A percentile compares a stretch with the other conserved stretches of the same genome.
These are phyloP conservation scores for Klebsormidium nitens DNA, from an alignment of 139 green algal species.

Conservation along the genomic window DNA sequence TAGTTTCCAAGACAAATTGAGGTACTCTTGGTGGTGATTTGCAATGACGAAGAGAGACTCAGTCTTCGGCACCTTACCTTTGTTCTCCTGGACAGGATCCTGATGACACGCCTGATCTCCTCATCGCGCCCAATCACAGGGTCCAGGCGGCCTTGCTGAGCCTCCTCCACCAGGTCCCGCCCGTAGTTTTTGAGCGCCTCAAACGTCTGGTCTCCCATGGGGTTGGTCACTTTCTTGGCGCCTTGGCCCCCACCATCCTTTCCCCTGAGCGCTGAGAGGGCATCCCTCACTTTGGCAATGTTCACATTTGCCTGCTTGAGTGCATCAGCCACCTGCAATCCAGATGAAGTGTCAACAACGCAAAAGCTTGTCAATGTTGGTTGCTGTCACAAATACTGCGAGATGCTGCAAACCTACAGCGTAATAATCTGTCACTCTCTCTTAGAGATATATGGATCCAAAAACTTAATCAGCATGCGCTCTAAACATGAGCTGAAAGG, in stretches of 20 bases:
- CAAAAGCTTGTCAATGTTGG: too few relatives aligned
- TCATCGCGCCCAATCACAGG: slow-evolving; percentile 47
- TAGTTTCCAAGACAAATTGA: too few relatives aligned
- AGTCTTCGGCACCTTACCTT: too few relatives aligned
- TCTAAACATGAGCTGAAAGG: too few relatives aligned
- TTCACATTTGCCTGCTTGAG: slow-evolving; percentile 24
- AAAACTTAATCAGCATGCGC: too few relatives aligned
- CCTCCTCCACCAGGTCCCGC: slow-evolving; percentile 41
- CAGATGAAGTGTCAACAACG: too few relatives aligned
- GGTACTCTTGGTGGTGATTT: not conserved
- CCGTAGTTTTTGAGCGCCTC: slow-evolving; percentile 45
- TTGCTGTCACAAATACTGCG: too few relatives aligned
- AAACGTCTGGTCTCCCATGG: slow-evolving; percentile 19
- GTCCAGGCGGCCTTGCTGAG: slow-evolving; percentile 39
- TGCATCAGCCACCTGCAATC: slow-evolving; percentile 21
- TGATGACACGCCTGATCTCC: slow-evolving; percentile 41
- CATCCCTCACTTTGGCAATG: slow-evolving; percentile 9
- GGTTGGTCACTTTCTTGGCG: slow-evolving; percentile 26
- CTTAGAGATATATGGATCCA: too few relatives aligned
- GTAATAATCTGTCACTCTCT: too few relatives aligned
- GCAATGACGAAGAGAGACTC: too few relatives aligned
- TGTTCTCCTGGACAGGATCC: slow-evolving; percentile 34
- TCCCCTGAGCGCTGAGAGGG: slow-evolving; percentile 16
- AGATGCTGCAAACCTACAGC: too few relatives aligned
- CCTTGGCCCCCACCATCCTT: not conserved